Percentiles rank a stretch among this genome's conserved stretches.
Evolutionary conservation across 2,329 filamentous ascomycete species (phyloP).

Genomic region (Xylaria sp.): DNA sequence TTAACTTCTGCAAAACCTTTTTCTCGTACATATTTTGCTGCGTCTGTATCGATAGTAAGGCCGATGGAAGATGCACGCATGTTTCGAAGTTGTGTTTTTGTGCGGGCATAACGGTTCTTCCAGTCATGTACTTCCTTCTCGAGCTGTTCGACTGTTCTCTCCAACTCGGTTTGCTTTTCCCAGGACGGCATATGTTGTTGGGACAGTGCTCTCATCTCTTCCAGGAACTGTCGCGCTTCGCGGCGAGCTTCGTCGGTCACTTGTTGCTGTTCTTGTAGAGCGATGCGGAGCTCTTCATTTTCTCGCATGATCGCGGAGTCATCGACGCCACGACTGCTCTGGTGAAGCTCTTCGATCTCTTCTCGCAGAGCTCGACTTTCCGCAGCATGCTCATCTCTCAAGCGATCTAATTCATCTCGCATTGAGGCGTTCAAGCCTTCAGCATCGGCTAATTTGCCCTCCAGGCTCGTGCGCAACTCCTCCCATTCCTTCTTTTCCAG

Average conservation of each 20-base stretch:
- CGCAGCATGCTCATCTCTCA: constrained; percentile 74
- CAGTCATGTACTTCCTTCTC: constrained; percentile 89
- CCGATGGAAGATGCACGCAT: constrained; percentile 85
- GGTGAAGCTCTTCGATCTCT: constrained; percentile 67
- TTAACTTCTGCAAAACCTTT: constrained; percentile 75
- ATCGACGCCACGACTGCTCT: constrained; percentile 49
- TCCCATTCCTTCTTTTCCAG: constrained; percentile 78
- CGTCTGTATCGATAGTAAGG: constrained; percentile 74
- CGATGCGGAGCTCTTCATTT: constrained; percentile 74
- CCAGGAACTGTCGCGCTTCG: constrained; percentile 84
- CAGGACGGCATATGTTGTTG: constrained; percentile 81
- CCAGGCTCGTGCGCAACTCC: constrained; percentile 72
- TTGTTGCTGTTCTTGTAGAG: constrained; percentile 78
- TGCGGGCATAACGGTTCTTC: constrained; percentile 87
- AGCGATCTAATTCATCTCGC: constrained; percentile 79
- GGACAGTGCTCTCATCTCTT: constrained; percentile 89
- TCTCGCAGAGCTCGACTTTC: constrained; percentile 71
- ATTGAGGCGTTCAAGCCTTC: constrained; percentile 83
- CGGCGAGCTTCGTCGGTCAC: constrained; percentile 87
- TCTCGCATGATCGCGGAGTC: constrained; percentile 71
- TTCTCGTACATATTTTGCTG: constrained; percentile 73
- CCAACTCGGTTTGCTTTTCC: constrained; percentile 83
- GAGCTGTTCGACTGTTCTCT: constrained; percentile 77
- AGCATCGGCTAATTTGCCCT: constrained; percentile 78
- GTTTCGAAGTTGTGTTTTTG: constrained; percentile 86